Base-by-base conservation (phyloP, 2,329 filamentous ascomycete species). In the Clonostachys sp. region DNA sequence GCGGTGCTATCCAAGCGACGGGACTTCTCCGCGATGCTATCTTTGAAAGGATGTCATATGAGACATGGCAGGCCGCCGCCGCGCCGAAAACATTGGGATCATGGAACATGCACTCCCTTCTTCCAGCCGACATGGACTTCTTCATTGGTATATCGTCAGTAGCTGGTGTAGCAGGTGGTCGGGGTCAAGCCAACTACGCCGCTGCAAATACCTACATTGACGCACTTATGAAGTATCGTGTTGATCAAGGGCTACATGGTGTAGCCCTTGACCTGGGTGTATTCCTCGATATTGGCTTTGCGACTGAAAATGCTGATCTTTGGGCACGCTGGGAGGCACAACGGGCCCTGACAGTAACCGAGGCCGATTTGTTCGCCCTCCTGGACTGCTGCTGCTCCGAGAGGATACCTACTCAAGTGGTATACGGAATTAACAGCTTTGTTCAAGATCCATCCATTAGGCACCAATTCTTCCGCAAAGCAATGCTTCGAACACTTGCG, bases 1-100 rank as follows among this genome's bases (percentile, higher is more conserved):
- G 56, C 2, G 71, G 71, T 36, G 55, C 72, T 3, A 54, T 73
- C 18, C 67, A 72, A 41, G 56, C 60, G 8, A 62, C 71, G 16
- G 68, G 72, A 65, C 65, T 71, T 9, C 52, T 59, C 10, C 48
- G 53, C 17, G 58, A 61, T 10, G 35, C 42, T 5, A 33, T 50
- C 6, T 48, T 61, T 12, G 43, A 48, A 20, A 51, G 46, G 14
- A 65, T 68, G 61, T 57, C 50, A 7, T 42, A 52, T 30, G 46
- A 55, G 5, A 44, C 59, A 3, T 67, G 56, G 55, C 45, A 52
- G 12, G 45, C 47, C 2, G 53, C 53, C 16, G 48, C 57, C 18
- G 43, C 45, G 17, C 61, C 63, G 14, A 72, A 71, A 49, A 57
- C 64, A 13, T 18, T 53, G 6, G 65, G 65, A 2, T 58, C 61